Evolutionary conservation across 2,329 filamentous ascomycete genomes (phyloP).

Genomic region (Aspergillus sp.): DNA sequence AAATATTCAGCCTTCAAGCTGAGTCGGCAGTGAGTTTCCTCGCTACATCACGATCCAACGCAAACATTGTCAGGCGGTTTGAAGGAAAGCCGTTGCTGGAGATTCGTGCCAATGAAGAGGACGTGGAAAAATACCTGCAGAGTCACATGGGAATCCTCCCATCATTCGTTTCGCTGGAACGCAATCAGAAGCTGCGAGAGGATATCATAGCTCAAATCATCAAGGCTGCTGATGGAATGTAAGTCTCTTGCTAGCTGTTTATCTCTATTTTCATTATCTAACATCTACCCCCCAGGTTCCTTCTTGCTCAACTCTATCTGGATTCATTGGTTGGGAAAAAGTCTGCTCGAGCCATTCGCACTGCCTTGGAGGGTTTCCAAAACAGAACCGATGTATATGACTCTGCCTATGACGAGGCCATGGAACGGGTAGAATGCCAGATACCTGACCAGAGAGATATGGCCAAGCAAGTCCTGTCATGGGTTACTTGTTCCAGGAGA

Average conservation of each 20-base stretch:
- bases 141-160: slow-evolving; percentile 6
- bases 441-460: slow-evolving; percentile 15
- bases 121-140: slow-evolving; percentile 27
- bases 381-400: slow-evolving; percentile 30
- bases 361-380: slow-evolving; percentile 24
- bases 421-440: slow-evolving; percentile 41
- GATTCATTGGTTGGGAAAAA: slow-evolving; percentile 10
- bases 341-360: slow-evolving; percentile 24
- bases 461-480: slow-evolving; percentile 36
- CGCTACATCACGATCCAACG: slow-evolving; percentile 24
- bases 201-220: slow-evolving; percentile 20
- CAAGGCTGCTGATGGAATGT: slow-evolving; percentile 28
- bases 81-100: slow-evolving; percentile 12
- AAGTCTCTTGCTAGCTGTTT: slow-evolving; percentile 7
- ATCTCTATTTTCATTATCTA: neutral
- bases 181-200: slow-evolving; percentile 10
- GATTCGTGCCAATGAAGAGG: slow-evolving; percentile 28
- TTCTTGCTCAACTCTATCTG: slow-evolving; percentile 17
- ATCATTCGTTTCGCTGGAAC: slow-evolving; percentile 4
- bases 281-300: slow-evolving; percentile 13
- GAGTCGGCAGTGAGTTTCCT: slow-evolving; percentile 15
- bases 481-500: slow-evolving; percentile 37
- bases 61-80: slow-evolving; percentile 18
- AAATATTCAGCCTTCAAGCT: slow-evolving; percentile 13
- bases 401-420: slow-evolving; percentile 37